Base-by-base conservation (phyloP, 176 grass and related monocot genomes). In the Raddia guianensis region DNA sequence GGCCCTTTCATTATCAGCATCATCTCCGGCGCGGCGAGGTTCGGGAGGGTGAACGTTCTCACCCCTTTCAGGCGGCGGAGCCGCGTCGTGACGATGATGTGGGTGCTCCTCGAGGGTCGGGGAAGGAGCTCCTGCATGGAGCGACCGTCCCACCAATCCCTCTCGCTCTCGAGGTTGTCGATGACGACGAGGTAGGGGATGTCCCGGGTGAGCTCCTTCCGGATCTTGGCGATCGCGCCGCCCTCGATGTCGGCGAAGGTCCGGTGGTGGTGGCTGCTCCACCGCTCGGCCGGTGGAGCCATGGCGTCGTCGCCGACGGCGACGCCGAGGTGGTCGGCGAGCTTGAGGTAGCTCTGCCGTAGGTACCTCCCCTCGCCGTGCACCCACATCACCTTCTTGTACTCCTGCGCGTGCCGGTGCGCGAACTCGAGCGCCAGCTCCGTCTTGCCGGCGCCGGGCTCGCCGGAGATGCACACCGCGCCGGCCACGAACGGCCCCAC, bases 161-260 rank as follows among this genome's bases (percentile, higher is more conserved):
- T 81, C 32, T 88, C 87, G 47, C 83, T 75, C 65, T 96, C 93
- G 12, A 96, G 46, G 66, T 92, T 92, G 87, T 96, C 90, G 19
- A 92, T 90, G 47, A 92, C 32, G 20, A 92, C 0, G 13, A 96
- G 85, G 78, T 87, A 92, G 0, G 90, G 93, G 50, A 96, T 86
- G 68, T 84, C 85, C 20, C 87, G 71, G 57, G 66, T 71, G 10
- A 90, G 83, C 71, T 96, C 87, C 73, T 87, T 90, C 9, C 73
- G 61, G 58, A 96, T 81, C 76, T 84, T 96, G 12, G n/a, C 66
- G 11, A 90, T 88, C 5, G 87, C 79, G 14, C 86, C 82, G 18
- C 66, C 75, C 87, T 96, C 87, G 18, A 90, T 84, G 45, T 53
- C 78, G 7, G 16, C 52, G 12, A 91, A 84, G 62, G 68, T 74